Evolutionary conservation across 2,329 filamentous ascomycete species (phyloP).

Genomic region (Ophiostoma novo-ulmi): DNA sequence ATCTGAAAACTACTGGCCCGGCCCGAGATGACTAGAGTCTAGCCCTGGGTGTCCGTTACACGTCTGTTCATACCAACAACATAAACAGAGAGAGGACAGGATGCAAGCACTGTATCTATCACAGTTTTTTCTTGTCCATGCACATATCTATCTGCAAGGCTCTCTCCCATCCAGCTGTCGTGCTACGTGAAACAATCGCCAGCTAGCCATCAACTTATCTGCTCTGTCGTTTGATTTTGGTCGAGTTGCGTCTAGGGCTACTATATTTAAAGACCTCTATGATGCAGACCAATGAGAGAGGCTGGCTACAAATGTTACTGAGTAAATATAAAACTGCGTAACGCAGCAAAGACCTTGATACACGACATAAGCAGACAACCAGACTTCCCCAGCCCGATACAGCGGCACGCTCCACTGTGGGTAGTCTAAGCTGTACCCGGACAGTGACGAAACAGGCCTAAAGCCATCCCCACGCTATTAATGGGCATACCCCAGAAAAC

Average conservation of each 20-base stretch:
- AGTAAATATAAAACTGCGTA: background rate
- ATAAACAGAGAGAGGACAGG: background rate
- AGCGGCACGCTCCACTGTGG: constrained; percentile 12
- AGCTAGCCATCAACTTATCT: background rate
- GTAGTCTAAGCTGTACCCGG: background rate
- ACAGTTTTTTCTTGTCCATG: background rate
- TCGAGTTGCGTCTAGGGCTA: too few species aligned
- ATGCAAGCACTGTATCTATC: background rate
- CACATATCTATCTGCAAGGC: background rate
- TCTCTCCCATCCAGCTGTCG: too few species aligned
- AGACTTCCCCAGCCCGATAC: background rate
- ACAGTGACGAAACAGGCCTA: constrained; percentile 9
- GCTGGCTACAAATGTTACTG: too few species aligned
- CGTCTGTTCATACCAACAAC: background rate
- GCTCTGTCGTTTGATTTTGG: background rate
- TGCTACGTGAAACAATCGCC: background rate
- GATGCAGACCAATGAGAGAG: too few species aligned
- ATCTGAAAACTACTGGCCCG: background rate
- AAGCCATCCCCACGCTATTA: background rate
- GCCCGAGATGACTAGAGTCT: background rate
- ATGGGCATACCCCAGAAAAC: background rate
- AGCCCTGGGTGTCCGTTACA: background rate
- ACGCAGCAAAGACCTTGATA: background rate
- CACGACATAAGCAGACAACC: background rate
- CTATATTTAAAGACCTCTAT: too few species aligned